Conservation (phyloP, 768 basidiomycete species). For the Psilocybe cyanescens region DNA sequence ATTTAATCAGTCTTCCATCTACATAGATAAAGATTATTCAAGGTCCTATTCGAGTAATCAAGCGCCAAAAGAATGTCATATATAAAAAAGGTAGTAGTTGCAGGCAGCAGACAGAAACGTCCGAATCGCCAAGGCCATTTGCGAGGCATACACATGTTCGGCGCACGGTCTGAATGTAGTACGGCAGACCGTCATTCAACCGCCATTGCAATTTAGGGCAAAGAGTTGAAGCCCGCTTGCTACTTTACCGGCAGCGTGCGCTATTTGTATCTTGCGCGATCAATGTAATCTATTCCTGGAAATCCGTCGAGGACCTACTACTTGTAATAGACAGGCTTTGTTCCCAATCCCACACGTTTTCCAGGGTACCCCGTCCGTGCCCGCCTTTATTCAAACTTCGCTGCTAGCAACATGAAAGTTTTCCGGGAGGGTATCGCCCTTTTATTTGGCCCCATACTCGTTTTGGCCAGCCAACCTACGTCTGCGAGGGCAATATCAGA, state of each 20-base stretch:
- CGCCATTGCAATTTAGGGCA: not conserved
- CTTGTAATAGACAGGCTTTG: not conserved
- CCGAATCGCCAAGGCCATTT: too few relatives aligned
- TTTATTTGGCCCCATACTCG: constrained; percentile 19
- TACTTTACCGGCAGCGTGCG: not conserved
- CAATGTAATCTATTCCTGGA: not conserved
- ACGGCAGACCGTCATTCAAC: not conserved
- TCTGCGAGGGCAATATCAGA: constrained; percentile 17
- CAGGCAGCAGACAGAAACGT: too few relatives aligned
- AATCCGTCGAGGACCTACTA: not conserved
- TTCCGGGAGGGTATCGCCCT: constrained; percentile 6
- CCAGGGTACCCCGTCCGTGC: not conserved
- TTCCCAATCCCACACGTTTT: not conserved
- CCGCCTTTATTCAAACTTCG: constrained; percentile 18
- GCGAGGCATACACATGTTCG: too few relatives aligned
- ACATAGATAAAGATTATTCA: too few relatives aligned
- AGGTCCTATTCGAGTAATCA: too few relatives aligned
- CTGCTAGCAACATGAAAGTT: constrained; percentile 8
- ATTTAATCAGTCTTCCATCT: too few relatives aligned
- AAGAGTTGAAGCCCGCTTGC: not conserved
- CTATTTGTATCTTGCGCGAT: not conserved
- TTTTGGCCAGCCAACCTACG: constrained; percentile 25
- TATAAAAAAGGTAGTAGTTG: too few relatives aligned
- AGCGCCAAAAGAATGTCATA: too few relatives aligned
- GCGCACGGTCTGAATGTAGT: too few relatives aligned